Evolutionary conservation across 345 rosid genomes (phyloP).

Genomic region (Leavenworthia alabamica): DNA sequence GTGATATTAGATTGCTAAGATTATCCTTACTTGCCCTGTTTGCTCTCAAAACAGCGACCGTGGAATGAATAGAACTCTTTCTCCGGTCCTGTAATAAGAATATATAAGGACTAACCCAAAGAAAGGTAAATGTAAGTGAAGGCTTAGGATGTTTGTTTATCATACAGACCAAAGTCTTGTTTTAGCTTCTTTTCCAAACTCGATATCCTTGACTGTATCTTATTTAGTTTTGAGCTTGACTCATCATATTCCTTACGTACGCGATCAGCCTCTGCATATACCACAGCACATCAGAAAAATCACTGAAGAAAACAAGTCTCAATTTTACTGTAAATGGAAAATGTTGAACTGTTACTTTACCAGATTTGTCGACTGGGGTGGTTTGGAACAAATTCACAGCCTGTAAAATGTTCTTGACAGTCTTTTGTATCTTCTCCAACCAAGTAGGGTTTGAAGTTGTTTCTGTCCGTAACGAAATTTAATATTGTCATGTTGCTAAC

Average conservation of each 20-base stretch:
- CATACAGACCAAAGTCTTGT: constrained; percentile 77
- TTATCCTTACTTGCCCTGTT: constrained; percentile 69
- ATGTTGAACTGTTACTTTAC: constrained; percentile 30
- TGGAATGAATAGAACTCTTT: constrained; percentile 87
- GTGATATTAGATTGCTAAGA: not conserved
- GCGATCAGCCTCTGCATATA: constrained; percentile 62
- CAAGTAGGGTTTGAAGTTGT: constrained; percentile 52
- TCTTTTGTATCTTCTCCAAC: constrained; percentile 75
- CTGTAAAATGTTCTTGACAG: constrained; percentile 49
- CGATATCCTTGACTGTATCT: constrained; percentile 78
- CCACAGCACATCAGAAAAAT: constrained; percentile 19
- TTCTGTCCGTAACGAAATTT: constrained; percentile 31
- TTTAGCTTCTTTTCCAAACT: constrained; percentile 69
- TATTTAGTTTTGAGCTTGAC: constrained; percentile 61
- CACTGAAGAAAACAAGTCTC: not conserved
- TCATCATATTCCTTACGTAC: constrained; percentile 80
- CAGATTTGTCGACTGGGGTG: constrained; percentile 68
- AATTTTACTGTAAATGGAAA: not conserved
- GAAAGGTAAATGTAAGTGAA: constrained; percentile 16
- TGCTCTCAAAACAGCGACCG: constrained; percentile 76
- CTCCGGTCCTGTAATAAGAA: constrained; percentile 59
- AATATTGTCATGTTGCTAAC: constrained; percentile 6
- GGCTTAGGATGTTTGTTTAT: constrained; percentile 10
- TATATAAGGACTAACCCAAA: constrained; percentile 11
- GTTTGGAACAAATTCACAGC: constrained; percentile 70